These are phyloP conservation scores for Hippophae rhamnoides DNA, from an alignment of 306 rosid genomes.

Conservation along the genomic window DNA sequence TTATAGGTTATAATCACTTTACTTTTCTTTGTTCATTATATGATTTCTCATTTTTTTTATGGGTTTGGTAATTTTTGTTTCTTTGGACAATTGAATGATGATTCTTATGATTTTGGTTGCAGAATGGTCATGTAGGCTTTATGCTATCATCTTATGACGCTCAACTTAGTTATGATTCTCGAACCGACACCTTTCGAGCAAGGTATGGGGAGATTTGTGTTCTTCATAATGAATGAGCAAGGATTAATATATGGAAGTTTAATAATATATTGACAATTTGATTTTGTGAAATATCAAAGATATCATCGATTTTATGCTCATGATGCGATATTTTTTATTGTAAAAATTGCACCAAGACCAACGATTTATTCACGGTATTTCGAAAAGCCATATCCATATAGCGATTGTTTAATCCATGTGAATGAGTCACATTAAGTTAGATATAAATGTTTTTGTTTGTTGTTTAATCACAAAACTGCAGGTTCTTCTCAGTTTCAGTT, in stretches of 20 bases:
- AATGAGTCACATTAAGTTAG: constrained; percentile 4
- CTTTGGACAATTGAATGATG: constrained; percentile 2
- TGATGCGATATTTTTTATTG: too few species aligned
- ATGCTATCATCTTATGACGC: constrained; percentile 94
- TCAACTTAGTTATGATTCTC: constrained; percentile 54
- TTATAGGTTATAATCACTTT: background rate
- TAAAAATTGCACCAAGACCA: too few species aligned
- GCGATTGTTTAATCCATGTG: background rate
- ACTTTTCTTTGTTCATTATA: constrained; percentile 1
- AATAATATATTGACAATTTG: too few species aligned
- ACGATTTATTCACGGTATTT: too few species aligned
- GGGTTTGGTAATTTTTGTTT: constrained; percentile 2
- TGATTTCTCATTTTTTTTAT: background rate
- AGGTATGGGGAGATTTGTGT: constrained; percentile 39
- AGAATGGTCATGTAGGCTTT: constrained; percentile 91
- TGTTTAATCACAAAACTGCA: constrained; percentile 1
- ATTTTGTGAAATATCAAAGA: too few species aligned
- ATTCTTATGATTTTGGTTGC: constrained; percentile 22
- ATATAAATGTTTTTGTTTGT: constrained; percentile 4
- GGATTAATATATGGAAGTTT: too few species aligned
- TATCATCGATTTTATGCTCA: too few species aligned
- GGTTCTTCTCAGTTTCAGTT: background rate
- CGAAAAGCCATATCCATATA: too few species aligned
- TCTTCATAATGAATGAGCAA: background rate
- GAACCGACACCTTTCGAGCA: constrained; percentile 62